Percentiles rank a stretch among this genome's conserved stretches.
Conservation (phyloP, 2,329 filamentous ascomycete species). For the Cordyceps fumosorosea region DNA sequence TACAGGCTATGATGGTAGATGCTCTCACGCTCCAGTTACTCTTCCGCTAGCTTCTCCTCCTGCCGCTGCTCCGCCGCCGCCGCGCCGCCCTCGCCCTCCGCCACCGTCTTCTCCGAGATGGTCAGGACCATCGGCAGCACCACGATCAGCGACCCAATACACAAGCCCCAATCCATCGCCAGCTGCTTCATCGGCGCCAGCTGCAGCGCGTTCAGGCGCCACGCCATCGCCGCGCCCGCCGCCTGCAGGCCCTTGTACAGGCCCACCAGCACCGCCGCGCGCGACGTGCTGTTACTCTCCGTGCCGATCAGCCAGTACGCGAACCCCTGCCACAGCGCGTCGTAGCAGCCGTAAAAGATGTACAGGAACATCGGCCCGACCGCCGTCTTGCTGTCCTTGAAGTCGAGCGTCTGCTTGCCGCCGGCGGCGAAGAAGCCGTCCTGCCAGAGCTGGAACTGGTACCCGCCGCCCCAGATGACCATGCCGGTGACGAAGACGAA, state of each 20-base stretch:
- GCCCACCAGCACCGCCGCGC: conserved; percentile 38
- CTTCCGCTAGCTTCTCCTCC: conserved; percentile 16
- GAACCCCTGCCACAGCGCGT: conserved; percentile 60
- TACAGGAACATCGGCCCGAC: conserved; percentile 61
- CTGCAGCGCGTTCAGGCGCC: conserved; percentile 34
- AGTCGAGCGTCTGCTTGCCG: conserved; percentile 40
- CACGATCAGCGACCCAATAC: conserved; percentile 35
- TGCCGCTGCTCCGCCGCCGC: not conserved
- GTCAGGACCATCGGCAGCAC: conserved; percentile 36
- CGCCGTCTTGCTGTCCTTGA: conserved; percentile 40
- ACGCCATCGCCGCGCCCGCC: conserved; percentile 38
- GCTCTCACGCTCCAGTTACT: not conserved
- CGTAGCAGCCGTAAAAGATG: conserved; percentile 64
- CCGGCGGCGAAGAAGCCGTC: conserved; percentile 32
- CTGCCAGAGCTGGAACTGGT: conserved; percentile 56
- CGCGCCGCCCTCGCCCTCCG: conserved; percentile 21
- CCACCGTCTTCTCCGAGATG: conserved; percentile 24
- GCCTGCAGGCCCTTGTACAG: conserved; percentile 41
- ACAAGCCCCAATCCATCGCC: conserved; percentile 40
- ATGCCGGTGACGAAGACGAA: conserved; percentile 43
- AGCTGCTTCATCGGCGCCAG: conserved; percentile 34
- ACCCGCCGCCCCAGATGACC: conserved; percentile 55
- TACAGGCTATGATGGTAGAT: not conserved
- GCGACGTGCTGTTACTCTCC: conserved; percentile 33
- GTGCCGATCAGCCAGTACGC: conserved; percentile 55